Conservation (phyloP, 345 rosid species). For the Mangifera indica region DNA sequence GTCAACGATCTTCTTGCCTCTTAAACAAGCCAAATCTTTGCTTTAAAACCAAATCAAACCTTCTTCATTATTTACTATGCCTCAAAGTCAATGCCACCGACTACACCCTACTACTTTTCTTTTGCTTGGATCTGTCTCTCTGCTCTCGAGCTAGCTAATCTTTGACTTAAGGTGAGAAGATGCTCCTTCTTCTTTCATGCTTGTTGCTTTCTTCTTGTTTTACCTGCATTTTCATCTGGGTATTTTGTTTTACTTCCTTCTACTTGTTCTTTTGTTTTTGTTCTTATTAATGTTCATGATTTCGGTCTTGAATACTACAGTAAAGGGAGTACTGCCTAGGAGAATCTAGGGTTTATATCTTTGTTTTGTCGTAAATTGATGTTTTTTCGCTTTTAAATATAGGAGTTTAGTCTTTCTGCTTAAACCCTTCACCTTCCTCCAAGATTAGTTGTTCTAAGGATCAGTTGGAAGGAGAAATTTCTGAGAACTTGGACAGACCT, state of each 20-base stretch:
- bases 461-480: slow-evolving; percentile 14
- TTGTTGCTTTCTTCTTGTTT: slow-evolving; percentile 8
- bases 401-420: not conserved
- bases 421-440: not conserved
- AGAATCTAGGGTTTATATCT: slow-evolving; percentile 8
- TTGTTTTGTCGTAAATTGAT: too few relatives aligned
- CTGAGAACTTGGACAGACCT: not conserved
- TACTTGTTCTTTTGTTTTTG: slow-evolving; percentile 5
- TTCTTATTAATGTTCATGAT: not conserved
- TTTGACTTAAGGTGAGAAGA: slow-evolving; percentile 17
- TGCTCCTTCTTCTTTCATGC: not conserved
- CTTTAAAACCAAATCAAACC: slow-evolving; percentile 11
- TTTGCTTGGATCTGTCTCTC: slow-evolving; percentile 26
- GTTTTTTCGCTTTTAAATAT: not conserved
- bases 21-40: slow-evolving; percentile 10
- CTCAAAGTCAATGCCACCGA: slow-evolving; percentile 51
- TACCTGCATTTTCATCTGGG: slow-evolving; percentile 24
- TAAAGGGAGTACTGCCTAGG: slow-evolving; percentile 22
- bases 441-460: not conserved
- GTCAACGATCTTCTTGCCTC: too few relatives aligned
- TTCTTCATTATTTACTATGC: not conserved
- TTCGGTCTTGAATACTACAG: slow-evolving; percentile 11
- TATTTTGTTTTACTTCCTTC: not conserved
- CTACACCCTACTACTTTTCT: slow-evolving; percentile 25
- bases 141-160: slow-evolving; percentile 20